Percentiles rank a stretch among this genome's conserved stretches.
Conservation (phyloP, 805 yeast genomes). For the Wickerhamomyces hampshirensis region DNA sequence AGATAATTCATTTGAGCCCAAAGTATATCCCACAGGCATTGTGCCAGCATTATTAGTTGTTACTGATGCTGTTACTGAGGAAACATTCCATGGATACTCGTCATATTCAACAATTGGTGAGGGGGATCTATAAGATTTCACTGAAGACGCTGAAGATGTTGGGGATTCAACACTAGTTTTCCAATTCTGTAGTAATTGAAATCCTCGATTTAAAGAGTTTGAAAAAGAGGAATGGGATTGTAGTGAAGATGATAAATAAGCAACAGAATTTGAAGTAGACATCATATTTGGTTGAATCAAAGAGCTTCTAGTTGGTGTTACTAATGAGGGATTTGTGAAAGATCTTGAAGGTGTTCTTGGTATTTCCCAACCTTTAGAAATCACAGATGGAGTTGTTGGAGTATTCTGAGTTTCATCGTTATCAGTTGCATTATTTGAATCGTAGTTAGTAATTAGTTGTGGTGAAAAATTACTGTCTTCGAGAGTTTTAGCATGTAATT, state of each 20-base stretch:
- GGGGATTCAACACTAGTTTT: slow-evolving; percentile 23
- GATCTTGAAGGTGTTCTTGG: slow-evolving; percentile 28
- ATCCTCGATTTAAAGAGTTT: slow-evolving; percentile 27
- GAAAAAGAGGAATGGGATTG: slow-evolving; percentile 28
- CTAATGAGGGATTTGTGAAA: slow-evolving; percentile 25
- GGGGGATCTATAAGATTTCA: slow-evolving; percentile 24
- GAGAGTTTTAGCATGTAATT: slow-evolving; percentile 15
- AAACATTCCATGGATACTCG: slow-evolving; percentile 34
- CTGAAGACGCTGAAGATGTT: slow-evolving; percentile 24
- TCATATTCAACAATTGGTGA: slow-evolving; percentile 35
- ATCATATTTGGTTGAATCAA: slow-evolving; percentile 24
- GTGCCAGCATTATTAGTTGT: neutral
- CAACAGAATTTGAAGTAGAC: slow-evolving; percentile 32
- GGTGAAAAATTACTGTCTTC: slow-evolving; percentile 1
- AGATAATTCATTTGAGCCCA: neutral
- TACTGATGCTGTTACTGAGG: slow-evolving; percentile 1
- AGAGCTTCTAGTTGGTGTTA: slow-evolving; percentile 30
- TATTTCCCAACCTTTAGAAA: slow-evolving; percentile 37
- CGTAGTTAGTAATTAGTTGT: neutral
- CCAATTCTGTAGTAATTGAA: slow-evolving; percentile 22
- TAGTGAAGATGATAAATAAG: slow-evolving; percentile 34
- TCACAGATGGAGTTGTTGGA: slow-evolving; percentile 23
- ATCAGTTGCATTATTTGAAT: neutral
- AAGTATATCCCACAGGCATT: neutral
- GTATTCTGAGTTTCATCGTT: slow-evolving; percentile 3